Base-by-base conservation (phyloP, 306 rosid genomes). In the Vigna hirtella region DNA sequence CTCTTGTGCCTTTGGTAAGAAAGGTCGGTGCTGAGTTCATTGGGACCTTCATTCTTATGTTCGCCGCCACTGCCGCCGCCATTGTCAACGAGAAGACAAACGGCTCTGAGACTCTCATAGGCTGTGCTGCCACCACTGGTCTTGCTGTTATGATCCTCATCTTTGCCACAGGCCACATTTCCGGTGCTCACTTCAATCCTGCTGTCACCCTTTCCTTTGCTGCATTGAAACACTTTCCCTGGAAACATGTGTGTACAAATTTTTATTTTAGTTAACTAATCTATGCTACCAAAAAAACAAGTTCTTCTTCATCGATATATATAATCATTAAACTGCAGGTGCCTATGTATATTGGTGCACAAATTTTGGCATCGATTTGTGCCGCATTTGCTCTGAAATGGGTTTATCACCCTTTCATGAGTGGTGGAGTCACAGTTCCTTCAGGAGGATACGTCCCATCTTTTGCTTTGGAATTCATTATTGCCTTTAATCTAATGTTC, bases 11-110 rank as follows among this genome's bases (percentile, higher is more conserved):
- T 53, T 93, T 95, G 14, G 88, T 93, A 49, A 89, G 82, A 82
- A 90, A 87, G 91, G 98, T 92, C 8, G 98, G 98, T 85, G 98
- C 96, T 9, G 98, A 95, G 87, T 92, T 95, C 75, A 72, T 95
- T 30, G 97, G 98, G 49, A 95, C 97, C 5, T 42, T 91, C 49
- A 85, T 91, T 53, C 87, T 95, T 22, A 87, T 92, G 70, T 91
- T 92, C 75, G 86, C 91, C 3, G 90, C 82, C 70, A 92, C 91
- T 30, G 96, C 97, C 12, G 40, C 96, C 1, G 93, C 97, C 12
- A 92, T 95, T 13, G 88, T 92, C 72, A 91, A 95, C 89, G 83
- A 92, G 53, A 91, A 95, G 88, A 88, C 91, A 9, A 30, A 78
- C 6, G 95, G 93, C 18, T 42, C 91, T 0, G 96, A 91, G 77